phyloP scores from a whole-genome alignment of 176 grass and related monocot species.

The Oryza australiensis region DNA sequence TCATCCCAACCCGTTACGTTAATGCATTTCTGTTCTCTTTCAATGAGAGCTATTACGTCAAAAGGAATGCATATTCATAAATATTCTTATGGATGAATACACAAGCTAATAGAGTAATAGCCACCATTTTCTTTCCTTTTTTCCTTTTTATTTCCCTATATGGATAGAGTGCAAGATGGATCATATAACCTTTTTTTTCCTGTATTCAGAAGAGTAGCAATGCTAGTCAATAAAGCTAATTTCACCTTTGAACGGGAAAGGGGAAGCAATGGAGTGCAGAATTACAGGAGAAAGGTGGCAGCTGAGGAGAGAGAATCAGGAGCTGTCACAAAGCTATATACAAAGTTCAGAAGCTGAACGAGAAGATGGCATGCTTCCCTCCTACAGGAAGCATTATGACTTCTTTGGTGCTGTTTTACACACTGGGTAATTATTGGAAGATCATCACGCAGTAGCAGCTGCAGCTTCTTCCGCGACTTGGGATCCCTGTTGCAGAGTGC shows the following conservation, averaged over 20 bases:
- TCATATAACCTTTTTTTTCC: not conserved
- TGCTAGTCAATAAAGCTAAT: conserved; percentile 36
- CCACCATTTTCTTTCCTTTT: not conserved
- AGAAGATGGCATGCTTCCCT: conserved; percentile 57
- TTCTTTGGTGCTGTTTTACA: conserved; percentile 52
- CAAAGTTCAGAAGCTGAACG: conserved; percentile 58
- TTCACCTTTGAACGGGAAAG: conserved; percentile 36
- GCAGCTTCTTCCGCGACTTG: conserved; percentile 90
- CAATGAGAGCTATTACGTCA: not conserved
- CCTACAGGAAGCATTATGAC: conserved; percentile 55
- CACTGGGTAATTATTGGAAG: conserved; percentile 17
- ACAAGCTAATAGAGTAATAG: not conserved
- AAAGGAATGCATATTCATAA: not conserved
- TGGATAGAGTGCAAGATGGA: not conserved
- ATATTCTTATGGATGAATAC: not conserved
- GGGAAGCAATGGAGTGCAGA: conserved; percentile 24
- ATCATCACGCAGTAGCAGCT: conserved; percentile 79
- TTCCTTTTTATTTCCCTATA: not conserved
- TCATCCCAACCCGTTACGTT: not conserved
- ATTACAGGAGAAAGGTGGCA: conserved; percentile 45
- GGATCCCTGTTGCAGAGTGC: conserved; percentile 79
- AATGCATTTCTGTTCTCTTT: not conserved
- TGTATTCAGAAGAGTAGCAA: conserved; percentile 7
- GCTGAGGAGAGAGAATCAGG: conserved; percentile 38
- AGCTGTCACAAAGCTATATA: conserved; percentile 64